phyloP scores from a whole-genome alignment of 2,329 filamentous ascomycete species.

The Hymenoscyphus fraxineus region DNA sequence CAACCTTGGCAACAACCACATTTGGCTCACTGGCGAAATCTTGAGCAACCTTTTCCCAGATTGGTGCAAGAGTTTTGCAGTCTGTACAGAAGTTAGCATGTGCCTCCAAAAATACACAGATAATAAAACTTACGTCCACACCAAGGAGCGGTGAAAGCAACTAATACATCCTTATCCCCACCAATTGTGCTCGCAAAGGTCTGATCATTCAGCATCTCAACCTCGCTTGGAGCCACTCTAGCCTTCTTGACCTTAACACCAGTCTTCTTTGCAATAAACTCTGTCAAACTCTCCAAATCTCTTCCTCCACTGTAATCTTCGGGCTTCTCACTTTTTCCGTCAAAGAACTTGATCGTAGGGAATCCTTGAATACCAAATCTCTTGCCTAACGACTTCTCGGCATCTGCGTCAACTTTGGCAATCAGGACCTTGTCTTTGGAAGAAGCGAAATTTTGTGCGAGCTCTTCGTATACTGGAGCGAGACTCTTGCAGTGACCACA shows the following conservation, averaged over 20 bases:
- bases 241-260: conserved; percentile 75
- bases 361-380: conserved; percentile 89
- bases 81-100: conserved; percentile 50
- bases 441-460: conserved; percentile 69
- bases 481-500: conserved; percentile 99
- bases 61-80: conserved; percentile 91
- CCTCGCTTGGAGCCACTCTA: conserved; percentile 66
- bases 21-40: conserved; percentile 74
- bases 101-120: not conserved
- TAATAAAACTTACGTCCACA: conserved; percentile 71
- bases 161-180: conserved; percentile 81
- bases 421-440: conserved; percentile 73
- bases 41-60: conserved; percentile 80
- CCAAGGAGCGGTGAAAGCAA: conserved; percentile 98
- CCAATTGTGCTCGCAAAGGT: conserved; percentile 77
- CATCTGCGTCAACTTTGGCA: conserved; percentile 94
- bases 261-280: conserved; percentile 83
- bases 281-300: conserved; percentile 78
- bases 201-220: conserved; percentile 75
- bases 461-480: conserved; percentile 90
- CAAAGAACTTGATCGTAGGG: conserved; percentile 96
- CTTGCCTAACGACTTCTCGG: conserved; percentile 78
- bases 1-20: conserved; percentile 90
- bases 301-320: conserved; percentile 82
- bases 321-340: conserved; percentile 85